These are phyloP conservation scores for Oryza officinalis DNA, from an alignment of 176 grass and related monocot genomes.

Conservation along the genomic window DNA sequence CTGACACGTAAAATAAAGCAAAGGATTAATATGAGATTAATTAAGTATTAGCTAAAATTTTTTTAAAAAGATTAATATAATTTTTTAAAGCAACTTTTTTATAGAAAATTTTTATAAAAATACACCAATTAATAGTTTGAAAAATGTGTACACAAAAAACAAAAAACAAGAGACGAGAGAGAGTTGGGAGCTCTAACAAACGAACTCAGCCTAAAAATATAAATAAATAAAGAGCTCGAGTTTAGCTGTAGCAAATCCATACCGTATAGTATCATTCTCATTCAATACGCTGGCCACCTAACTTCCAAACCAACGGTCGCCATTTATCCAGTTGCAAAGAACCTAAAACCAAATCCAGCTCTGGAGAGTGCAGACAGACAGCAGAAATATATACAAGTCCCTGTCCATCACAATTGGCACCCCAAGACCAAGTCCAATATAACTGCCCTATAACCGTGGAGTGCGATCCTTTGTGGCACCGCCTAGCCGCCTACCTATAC, in stretches of 20 bases:
- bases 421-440: slow-evolving; percentile 41
- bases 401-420: slow-evolving; percentile 11
- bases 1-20: too few relatives aligned
- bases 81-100: too few relatives aligned
- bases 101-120: too few relatives aligned
- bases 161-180: too few relatives aligned
- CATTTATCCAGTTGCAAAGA: slow-evolving; percentile 29
- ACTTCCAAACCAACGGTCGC: slow-evolving; percentile 39
- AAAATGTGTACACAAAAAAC: too few relatives aligned
- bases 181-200: too few relatives aligned
- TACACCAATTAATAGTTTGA: too few relatives aligned
- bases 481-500: too few relatives aligned
- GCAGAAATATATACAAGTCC: slow-evolving; percentile 21
- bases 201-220: too few relatives aligned
- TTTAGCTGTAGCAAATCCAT: not conserved
- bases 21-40: too few relatives aligned
- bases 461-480: slow-evolving; percentile 22
- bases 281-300: not conserved
- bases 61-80: too few relatives aligned
- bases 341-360: not conserved
- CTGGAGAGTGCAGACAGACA: not conserved
- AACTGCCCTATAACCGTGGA: slow-evolving; percentile 40
- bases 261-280: not conserved
- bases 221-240: slow-evolving; percentile 17
- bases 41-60: too few relatives aligned